Evolutionary conservation across 306 rosid genomes (phyloP).

Genomic region (Abrus precatorius): DNA sequence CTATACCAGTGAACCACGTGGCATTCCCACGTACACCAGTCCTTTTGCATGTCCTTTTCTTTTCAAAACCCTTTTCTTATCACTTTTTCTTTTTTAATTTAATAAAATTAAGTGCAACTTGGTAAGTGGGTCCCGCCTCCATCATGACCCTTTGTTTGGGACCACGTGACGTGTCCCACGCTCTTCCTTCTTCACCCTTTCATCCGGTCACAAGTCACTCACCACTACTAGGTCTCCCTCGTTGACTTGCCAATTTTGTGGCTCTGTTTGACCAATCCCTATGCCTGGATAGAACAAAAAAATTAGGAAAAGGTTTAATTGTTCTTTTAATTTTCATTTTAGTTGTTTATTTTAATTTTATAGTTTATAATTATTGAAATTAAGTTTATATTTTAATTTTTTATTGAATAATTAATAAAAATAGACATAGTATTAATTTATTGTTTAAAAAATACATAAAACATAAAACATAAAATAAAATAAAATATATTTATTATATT

Average conservation of each 20-base stretch:
- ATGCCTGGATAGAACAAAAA: no score
- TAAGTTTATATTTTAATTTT: no score
- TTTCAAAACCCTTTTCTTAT: background rate
- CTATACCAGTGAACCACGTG: slow-evolving; percentile 6
- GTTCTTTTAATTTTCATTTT: no score
- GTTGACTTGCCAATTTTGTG: background rate
- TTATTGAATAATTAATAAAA: no score
- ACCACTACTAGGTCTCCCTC: background rate
- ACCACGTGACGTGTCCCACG: slow-evolving; percentile 57
- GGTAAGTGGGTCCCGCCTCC: slow-evolving; percentile 44
- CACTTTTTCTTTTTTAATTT: background rate
- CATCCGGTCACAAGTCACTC: slow-evolving; percentile 33
- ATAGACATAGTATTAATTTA: no score
- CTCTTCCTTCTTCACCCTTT: slow-evolving; percentile 5
- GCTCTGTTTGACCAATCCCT: no score
- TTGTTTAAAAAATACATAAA: no score
- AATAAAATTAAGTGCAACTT: slow-evolving; percentile 49
- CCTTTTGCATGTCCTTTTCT: slow-evolving; percentile 20
- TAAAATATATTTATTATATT: no score
- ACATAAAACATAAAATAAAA: no score
- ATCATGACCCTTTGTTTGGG: slow-evolving; percentile 22
- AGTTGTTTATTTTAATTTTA: no score
- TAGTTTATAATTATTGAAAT: no score
- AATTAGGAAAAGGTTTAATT: no score
- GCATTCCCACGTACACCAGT: slow-evolving; percentile 23